A percentile compares a stretch with the other conserved stretches of the same genome.
phyloP scores from a whole-genome alignment of 805 yeast genomes.

The Nakazawaea laoshanensis region DNA sequence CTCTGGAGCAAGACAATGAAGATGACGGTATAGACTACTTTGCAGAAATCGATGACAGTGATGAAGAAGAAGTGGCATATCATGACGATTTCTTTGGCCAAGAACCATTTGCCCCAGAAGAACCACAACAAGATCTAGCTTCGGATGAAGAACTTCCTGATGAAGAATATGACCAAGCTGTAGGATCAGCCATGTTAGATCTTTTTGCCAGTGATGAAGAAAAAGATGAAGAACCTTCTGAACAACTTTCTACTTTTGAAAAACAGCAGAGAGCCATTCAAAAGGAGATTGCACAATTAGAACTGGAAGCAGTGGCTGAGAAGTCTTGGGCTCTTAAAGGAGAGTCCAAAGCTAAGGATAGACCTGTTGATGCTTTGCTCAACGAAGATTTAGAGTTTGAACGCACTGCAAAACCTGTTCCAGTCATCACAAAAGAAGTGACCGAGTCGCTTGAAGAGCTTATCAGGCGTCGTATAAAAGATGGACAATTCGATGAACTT shows the following conservation, averaged over 20 bases:
- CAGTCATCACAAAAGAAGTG: constrained; percentile 83
- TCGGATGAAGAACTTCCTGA: constrained; percentile 37
- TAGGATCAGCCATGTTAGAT: constrained; percentile 55
- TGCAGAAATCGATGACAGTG: constrained; percentile 27
- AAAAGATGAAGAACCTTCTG: constrained; percentile 12
- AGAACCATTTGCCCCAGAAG: constrained; percentile 6
- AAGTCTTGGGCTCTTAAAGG: constrained; percentile 95
- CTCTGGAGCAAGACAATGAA: constrained; percentile 46
- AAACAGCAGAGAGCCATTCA: constrained; percentile 72
- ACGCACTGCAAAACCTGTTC: constrained; percentile 91
- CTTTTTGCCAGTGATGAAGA: constrained; percentile 35
- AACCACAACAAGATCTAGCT: constrained; percentile 12
- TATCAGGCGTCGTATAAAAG: constrained; percentile 73
- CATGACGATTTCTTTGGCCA: constrained; percentile 58
- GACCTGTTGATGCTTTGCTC: constrained; percentile 80
- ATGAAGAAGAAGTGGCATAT: constrained; percentile 36
- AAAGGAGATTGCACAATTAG: constrained; percentile 70
- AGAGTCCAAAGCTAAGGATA: constrained; percentile 72
- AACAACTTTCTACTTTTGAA: constrained; percentile 65
- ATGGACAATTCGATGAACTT: constrained; percentile 74
- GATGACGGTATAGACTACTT: constrained; percentile 44
- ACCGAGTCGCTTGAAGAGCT: constrained; percentile 85
- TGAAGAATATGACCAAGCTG: constrained; percentile 53
- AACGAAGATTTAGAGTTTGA: constrained; percentile 85
- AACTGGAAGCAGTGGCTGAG: constrained; percentile 80